Evolutionary conservation across 352 stramenopile species (phyloP).

Genomic region (Phytopythium aichiense): DNA sequence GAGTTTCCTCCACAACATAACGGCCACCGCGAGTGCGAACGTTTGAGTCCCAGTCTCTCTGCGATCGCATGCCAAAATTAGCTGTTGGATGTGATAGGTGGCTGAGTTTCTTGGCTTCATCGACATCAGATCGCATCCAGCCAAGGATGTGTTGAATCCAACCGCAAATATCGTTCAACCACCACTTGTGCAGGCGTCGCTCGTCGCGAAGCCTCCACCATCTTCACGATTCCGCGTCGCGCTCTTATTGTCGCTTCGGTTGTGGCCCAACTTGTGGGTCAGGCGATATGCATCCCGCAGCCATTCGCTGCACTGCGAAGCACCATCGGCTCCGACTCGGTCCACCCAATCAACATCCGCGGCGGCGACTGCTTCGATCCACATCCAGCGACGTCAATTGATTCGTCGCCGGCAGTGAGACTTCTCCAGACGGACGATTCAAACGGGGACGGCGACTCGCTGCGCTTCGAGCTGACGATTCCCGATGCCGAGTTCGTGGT

Average conservation of each 20-base stretch:
- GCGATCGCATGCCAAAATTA: too few relatives aligned
- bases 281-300: not conserved
- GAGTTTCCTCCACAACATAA: too few relatives aligned
- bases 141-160: not conserved
- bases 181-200: not conserved
- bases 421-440: not conserved
- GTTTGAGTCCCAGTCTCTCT: too few relatives aligned
- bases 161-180: not conserved
- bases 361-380: not conserved
- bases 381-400: not conserved
- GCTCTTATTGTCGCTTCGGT: not conserved
- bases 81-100: too few relatives aligned
- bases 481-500: not conserved
- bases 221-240: not conserved
- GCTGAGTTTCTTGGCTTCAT: too few relatives aligned
- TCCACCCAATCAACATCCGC: not conserved
- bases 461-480: not conserved
- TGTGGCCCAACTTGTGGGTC: not conserved
- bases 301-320: not conserved
- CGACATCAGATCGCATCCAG: too few relatives aligned
- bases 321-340: not conserved
- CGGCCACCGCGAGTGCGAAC: too few relatives aligned
- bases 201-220: not conserved
- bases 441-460: not conserved
- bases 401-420: not conserved